These are phyloP conservation scores for Chlamydomonas incerta DNA, from an alignment of 139 green algal species.

Conservation along the genomic window DNA sequence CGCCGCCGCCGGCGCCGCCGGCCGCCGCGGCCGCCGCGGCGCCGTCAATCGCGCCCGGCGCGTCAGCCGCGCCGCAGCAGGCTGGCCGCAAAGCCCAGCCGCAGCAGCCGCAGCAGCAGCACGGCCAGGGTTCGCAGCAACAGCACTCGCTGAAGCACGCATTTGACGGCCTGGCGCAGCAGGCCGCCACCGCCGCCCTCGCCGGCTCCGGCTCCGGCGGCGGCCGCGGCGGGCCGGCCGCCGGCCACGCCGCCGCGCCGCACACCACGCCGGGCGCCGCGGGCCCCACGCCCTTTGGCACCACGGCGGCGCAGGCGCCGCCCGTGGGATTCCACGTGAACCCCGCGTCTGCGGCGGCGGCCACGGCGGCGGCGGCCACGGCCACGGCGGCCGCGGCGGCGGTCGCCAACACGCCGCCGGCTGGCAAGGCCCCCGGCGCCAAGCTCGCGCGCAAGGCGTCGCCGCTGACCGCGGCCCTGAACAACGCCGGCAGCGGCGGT, in stretches of 20 bases:
- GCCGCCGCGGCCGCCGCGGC: no score
- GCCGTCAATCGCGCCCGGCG: no score
- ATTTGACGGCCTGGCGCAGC: slow-evolving; percentile 1
- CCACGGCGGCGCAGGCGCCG: not conserved
- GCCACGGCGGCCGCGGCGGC: not conserved
- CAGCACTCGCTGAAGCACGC: slow-evolving; percentile 23
- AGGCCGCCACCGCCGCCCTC: not conserved
- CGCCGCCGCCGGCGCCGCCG: not conserved
- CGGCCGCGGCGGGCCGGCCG: not conserved
- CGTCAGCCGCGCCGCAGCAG: no score
- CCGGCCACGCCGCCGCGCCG: not conserved
- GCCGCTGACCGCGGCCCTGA: not conserved
- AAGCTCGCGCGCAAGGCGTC: slow-evolving; percentile 4
- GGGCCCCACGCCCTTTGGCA: not conserved
- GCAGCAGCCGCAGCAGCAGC: not conserved
- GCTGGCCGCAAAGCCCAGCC: no score
- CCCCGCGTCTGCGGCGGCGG: not conserved
- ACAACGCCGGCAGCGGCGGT: not conserved
- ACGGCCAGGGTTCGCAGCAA: not conserved
- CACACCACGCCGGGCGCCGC: not conserved
- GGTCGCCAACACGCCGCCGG: not conserved
- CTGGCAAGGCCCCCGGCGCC: no score
- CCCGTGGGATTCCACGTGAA: no score
- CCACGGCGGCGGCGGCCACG: not conserved
- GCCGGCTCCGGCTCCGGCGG: not conserved